Percentiles rank a stretch among this genome's conserved stretches.
Evolutionary conservation across 805 yeast genomes (phyloP).

Genomic region (Metschnikowia corniflorae): DNA sequence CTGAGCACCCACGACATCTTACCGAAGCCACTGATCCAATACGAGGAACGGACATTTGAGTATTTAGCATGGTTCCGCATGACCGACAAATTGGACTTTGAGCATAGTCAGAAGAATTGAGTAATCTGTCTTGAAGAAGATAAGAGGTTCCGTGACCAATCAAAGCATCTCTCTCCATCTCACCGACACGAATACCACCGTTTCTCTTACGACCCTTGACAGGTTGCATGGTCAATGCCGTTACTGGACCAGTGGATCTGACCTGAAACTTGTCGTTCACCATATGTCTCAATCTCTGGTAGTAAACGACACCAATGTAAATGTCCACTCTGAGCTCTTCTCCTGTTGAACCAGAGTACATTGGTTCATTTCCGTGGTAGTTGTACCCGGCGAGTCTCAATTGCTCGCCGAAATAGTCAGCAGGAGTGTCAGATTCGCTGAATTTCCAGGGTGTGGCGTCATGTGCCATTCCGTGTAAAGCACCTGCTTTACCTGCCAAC

Average conservation of each 20-base stretch:
- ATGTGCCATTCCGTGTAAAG: slow-evolving; percentile 94
- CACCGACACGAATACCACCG: slow-evolving; percentile 99
- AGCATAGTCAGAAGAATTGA: slow-evolving; percentile 94
- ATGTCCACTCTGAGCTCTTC: slow-evolving; percentile 95
- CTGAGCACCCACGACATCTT: slow-evolving; percentile 90
- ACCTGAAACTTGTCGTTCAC: slow-evolving; percentile 99
- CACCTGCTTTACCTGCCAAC: slow-evolving; percentile 98
- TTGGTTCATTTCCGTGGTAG: slow-evolving; percentile 97
- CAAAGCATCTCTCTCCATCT: slow-evolving; percentile 98
- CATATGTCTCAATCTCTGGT: slow-evolving; percentile 98
- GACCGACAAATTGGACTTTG: slow-evolving; percentile 86
- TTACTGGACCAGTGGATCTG: slow-evolving; percentile 97
- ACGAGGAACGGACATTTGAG: slow-evolving; percentile 88
- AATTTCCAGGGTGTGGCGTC: slow-evolving; percentile 97
- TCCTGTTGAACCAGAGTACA: slow-evolving; percentile 98
- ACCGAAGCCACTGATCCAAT: slow-evolving; percentile 75
- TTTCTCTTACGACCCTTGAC: slow-evolving; percentile 98
- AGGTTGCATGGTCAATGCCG: slow-evolving; percentile 96
- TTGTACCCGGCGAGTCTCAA: slow-evolving; percentile 84
- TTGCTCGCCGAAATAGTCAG: slow-evolving; percentile 96
- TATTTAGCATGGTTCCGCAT: slow-evolving; percentile 88
- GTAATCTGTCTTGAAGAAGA: slow-evolving; percentile 87
- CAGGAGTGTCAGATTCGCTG: slow-evolving; percentile 89
- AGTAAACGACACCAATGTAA: slow-evolving; percentile 94
- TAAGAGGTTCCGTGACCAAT: slow-evolving; percentile 98